Base-by-base conservation (phyloP, 805 yeast genomes). In the Metschnikowia kunwiensis region DNA sequence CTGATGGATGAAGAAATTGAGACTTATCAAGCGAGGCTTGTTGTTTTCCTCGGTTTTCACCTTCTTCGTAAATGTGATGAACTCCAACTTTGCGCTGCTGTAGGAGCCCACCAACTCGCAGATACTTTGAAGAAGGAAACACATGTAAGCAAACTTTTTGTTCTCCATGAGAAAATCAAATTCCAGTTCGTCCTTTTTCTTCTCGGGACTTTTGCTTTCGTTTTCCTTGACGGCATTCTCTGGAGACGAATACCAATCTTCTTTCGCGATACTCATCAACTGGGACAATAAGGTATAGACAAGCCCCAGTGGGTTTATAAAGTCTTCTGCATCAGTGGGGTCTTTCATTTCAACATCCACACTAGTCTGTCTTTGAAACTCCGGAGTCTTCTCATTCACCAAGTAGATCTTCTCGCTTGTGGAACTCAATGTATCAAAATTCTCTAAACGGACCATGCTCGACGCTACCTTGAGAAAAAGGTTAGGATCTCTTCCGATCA, bases 71-170 rank as follows among this genome's bases (percentile, higher is more conserved):
- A 77, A 89, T 0, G 91, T 80, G 38, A 88, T 62, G 50, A 89
- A 83, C 50, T 88, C 96, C 32, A 84, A 70, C 55, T 89, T 89
- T 33, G 88, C 77, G 43, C 80, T 81, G 43, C 80, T 82, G 55
- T 88, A 89, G 2, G 96, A 84, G 2, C 80, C 75, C 6, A 89
- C 58, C 6, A 87, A 60, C 47, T 89, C 97, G 0, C 80, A 72
- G 25, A 88, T 58, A 0, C 77, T 61, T 46, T 80, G 85, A 25
- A 89, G 60, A 30, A 89, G 58, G 55, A 81, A 88, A 28, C 81
- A 72, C 40, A 79, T 77, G 49, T 84, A 81, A 0, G 80, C 71
- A 57, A 81, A 85, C 20, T 74, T 69, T 6, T 68, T 63, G 52
- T 83, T 84, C 38, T 64, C 69, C 30, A 71, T 57, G 5, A 48